Evolutionary conservation across 2,329 filamentous ascomycete genomes (phyloP), one percentile per base, ranked within the genome.

Genomic region (Exutisphaerella laricina): DNA sequence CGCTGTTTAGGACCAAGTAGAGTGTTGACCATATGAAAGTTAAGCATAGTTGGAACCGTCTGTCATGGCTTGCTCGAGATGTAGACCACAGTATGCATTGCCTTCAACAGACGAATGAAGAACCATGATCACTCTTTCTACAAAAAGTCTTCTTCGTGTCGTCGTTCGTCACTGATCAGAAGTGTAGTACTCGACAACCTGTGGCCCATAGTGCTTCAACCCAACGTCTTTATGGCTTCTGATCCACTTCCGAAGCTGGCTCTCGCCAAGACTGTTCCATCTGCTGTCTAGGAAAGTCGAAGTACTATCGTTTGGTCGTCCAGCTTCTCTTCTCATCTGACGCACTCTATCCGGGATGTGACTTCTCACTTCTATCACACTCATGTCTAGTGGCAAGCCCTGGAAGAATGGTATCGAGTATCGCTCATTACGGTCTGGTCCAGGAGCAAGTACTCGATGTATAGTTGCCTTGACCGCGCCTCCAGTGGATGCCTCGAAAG

Each of bases 401-500:
- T 65, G 61, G 32, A 67, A 67, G 47, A 66, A 67, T 1, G 65
- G 62, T 1, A 67, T 60, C 9, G 56, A 62, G 40, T 63, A 66
- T 17, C 61, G 45, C 23, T 48, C 46, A 16, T 50, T 45, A 30
- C 45, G 43, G 14, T 37, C 33, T 14, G 52, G 51, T 1, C 50
- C 43, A 8, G 56, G 56, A 13, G 48, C 46, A 6, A 54, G 43
- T 9, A 63, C 62, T 16, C 64, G 56, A 45, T 68, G 66, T 1
- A 71, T 71, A 0, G 76, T 79, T 2, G 76, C 75, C 46, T 68
- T 72, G 47, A 76, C 75, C 2, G 69, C 65, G 0, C 76, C 74
- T 42, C 70, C 65, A 0, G 75, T 79, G 1, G 76, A 71, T 1
- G 75, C 73, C 55, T 79, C 76, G 39, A 79, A 77, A 0, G 73